Percentiles rank a stretch among this genome's conserved stretches.
Evolutionary conservation across 140 eudicot genomes (phyloP).

Genomic region (Bidens hawaiensis): DNA sequence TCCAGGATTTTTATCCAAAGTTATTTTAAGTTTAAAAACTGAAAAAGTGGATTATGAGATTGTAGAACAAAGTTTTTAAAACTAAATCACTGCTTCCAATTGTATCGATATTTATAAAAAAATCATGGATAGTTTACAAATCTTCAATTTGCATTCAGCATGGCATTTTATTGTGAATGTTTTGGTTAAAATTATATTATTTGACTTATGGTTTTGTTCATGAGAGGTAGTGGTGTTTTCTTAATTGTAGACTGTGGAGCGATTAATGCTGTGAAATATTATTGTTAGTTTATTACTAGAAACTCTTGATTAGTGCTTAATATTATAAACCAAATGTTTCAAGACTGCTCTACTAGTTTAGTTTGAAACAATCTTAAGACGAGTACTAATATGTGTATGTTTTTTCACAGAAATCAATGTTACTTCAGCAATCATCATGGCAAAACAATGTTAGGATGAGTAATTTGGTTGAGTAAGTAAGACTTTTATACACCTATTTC

Average conservation of each 20-base stretch:
- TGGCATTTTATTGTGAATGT: neutral
- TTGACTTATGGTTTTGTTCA: constrained; percentile 1
- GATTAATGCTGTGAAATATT: neutral
- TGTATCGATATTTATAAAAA: neutral
- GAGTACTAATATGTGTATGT: constrained; percentile 16
- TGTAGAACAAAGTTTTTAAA: neutral
- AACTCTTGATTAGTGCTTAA: neutral
- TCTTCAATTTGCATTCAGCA: neutral
- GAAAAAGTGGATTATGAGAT: neutral
- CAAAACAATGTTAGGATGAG: constrained; percentile 92
- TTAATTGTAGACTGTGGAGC: neutral
- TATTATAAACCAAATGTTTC: neutral
- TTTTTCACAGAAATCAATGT: constrained; percentile 70
- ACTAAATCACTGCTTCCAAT: neutral
- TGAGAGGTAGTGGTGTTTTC: constrained; percentile 5
- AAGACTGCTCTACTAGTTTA: neutral
- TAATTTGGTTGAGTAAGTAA: constrained; percentile 92
- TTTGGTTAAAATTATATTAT: neutral
- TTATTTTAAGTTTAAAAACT: neutral
- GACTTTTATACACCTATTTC: constrained; percentile 22
- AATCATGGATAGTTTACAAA: neutral
- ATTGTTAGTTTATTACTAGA: neutral
- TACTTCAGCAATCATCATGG: constrained; percentile 98
- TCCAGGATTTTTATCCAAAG: neutral
- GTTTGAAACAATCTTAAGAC: constrained; percentile 4